Base-by-base conservation (phyloP, 768 basidiomycete genomes). In the Tephrocybe sp. region DNA sequence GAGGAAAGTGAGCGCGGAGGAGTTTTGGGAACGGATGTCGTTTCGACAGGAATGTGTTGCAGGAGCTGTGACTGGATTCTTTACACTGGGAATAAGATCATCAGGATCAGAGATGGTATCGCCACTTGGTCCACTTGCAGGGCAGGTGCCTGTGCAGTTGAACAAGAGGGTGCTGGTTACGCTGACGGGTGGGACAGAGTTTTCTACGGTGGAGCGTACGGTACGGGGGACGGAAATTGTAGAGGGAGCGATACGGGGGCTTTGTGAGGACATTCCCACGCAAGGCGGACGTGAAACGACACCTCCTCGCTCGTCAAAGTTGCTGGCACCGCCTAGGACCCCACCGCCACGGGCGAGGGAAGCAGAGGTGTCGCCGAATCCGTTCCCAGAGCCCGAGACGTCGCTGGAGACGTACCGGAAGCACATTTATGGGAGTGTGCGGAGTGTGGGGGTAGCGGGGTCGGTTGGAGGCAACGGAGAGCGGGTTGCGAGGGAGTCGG, bases 11-110 rank as follows among this genome's bases (percentile, higher is more conserved):
- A 68, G 71, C 0, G 59, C 79, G 31, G 86, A 86, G 33, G 94
- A 97, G 61, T 99, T 94, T 67, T 99, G 95, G 94, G 94, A 97
- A 67, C 80, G 93, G 13, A 94, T 99, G 88, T 91, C 86, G 33
- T 95, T 90, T 67, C 79, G 97, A 22, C 95, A 97, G 63, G 97
- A 99, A 67, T 97, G 95, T 62, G 78, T 88, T 38, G 79, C 85
- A 29, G 94, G 94, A 2, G 88, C 90, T 1, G 80, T 95, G 13
- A 97, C 94, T 2, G 95, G 90, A 0, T 99, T 99, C 71, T 97
- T 97, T 63, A 79, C 81, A n/a, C 57, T 88, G 55, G 74, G 79
- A 24, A 69, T 75, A 55, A 72, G 75, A 47, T 46, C 46, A 50
- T 41, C 22, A 45, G 47, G 29, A 45, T 22, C n/a, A n/a, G n/a